Evolutionary conservation across 345 rosid genomes (phyloP).

Genomic region (Psidium friedrichsthalianum): DNA sequence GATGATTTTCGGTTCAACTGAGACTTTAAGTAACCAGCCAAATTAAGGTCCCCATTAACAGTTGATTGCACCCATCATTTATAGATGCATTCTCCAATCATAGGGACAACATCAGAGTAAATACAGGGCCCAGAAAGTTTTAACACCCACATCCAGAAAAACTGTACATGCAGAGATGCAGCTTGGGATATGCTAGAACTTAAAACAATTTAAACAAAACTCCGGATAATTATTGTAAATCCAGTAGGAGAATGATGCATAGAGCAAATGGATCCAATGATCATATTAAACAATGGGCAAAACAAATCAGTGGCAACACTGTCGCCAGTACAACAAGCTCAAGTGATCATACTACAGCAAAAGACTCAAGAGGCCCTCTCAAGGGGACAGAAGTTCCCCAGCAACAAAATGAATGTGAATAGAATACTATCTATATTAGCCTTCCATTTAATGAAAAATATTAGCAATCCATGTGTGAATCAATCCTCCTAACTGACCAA

Average conservation of each 20-base stretch:
- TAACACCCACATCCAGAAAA: neutral
- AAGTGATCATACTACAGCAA: neutral
- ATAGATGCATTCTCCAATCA: neutral
- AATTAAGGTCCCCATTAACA: neutral
- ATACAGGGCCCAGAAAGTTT: neutral
- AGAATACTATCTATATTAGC: neutral
- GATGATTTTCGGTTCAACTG: neutral
- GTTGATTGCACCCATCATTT: neutral
- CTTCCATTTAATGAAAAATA: neutral
- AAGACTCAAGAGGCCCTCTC: neutral
- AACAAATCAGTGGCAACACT: neutral
- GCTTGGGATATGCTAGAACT: neutral
- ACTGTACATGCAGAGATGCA: neutral
- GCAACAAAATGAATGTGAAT: neutral
- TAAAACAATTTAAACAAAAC: neutral
- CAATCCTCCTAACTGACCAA: neutral
- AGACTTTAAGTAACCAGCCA: neutral
- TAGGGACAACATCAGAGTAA: neutral
- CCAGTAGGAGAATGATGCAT: neutral
- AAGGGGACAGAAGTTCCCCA: neutral
- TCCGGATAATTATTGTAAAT: neutral
- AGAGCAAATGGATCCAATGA: neutral
- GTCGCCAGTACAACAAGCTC: neutral
- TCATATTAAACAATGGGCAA: neutral
- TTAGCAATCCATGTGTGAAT: neutral